Base-by-base conservation (phyloP, 2,329 filamentous ascomycete genomes). In the Zasmidium angulare region DNA sequence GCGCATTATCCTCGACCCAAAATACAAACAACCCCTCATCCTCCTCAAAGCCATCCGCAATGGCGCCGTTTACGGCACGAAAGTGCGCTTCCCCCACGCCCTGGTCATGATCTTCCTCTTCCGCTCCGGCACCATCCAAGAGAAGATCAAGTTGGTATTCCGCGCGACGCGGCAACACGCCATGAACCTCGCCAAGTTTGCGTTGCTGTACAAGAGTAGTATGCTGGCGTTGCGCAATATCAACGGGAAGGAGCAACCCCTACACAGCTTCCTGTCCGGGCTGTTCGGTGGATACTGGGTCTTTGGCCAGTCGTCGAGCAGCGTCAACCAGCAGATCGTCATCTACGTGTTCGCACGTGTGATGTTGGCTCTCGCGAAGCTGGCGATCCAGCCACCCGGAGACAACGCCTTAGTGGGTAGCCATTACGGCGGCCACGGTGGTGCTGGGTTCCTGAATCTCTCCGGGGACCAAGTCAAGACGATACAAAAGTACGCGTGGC, bases 61-160 rank as follows among this genome's bases (percentile, higher is more conserved):
- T 86, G 95, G 95, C 75, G 88, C 93, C 66, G 91, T 99, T 64
- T 99, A 99, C 78, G 95, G 95, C 62, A 87, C 90, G 70, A 98
- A 98, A 85, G 91, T 99, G 76, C 93, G 95, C 65, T 98, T 99
- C 79, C 95, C 95, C 65, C 95, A 99, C 79, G 95, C 95, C 62
- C 84, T 99, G 68, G 95, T 99, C 53, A 99, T 99, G 93, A 91
- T 97, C 67, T 89, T 98, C 69, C 86, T 99, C 67, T 99, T 99
- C 81, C 90, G 95, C 68, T 91, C 89, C 10, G 95, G 93, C 79
- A 85, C 79, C 52, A 75, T 96, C 69, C 87, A 86, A 57, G 86
- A 96, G 74, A 98, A 98, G 78, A 72, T 85, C 64, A 77, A 78
- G 58, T 85, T 96, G 55, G 87, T 99, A 66, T 82, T 93, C 71